Conservation (phyloP, 1,139 yeast species). For the Meyerozyma carpophila region DNA sequence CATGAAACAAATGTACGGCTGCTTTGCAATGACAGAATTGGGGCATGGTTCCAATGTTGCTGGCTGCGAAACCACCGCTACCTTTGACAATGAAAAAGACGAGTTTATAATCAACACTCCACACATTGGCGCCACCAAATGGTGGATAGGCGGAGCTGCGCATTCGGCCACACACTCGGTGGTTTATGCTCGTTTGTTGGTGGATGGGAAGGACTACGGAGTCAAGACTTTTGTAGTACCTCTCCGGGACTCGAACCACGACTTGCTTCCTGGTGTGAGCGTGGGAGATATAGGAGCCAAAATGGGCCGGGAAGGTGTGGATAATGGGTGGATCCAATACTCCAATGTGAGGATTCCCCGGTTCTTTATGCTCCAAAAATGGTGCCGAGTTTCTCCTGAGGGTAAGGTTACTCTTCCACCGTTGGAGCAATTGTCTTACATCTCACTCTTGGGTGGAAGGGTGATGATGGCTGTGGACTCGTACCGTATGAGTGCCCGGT, state of each 20-base stretch:
- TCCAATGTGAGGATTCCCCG: slow-evolving; percentile 12
- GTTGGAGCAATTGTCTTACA: slow-evolving; percentile 13
- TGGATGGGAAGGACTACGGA: slow-evolving; percentile 14
- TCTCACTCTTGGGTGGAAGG: slow-evolving; percentile 13
- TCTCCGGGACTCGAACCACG: slow-evolving; percentile 12
- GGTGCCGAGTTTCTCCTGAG: slow-evolving; percentile 10
- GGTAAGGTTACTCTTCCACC: slow-evolving; percentile 13
- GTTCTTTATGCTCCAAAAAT: slow-evolving; percentile 14
- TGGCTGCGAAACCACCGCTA: slow-evolving; percentile 14
- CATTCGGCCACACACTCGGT: slow-evolving; percentile 14
- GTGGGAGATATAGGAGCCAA: slow-evolving; percentile 14
- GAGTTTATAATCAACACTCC: slow-evolving; percentile 14
- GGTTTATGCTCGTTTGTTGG: slow-evolving; percentile 12
- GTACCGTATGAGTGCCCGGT: slow-evolving; percentile 13
- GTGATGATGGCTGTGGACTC: slow-evolving; percentile 15
- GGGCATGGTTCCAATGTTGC: slow-evolving; percentile 16
- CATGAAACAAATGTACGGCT: slow-evolving; percentile 14
- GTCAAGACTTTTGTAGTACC: slow-evolving; percentile 16
- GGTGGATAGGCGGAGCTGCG: slow-evolving; percentile 17
- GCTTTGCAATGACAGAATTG: slow-evolving; percentile 15
- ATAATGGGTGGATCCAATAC: slow-evolving; percentile 16
- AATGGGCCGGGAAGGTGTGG: slow-evolving; percentile 16
- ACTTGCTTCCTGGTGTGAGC: slow-evolving; percentile 13
- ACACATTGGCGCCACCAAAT: slow-evolving; percentile 15
- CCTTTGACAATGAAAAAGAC: slow-evolving; percentile 11